Evolutionary conservation across 2,329 filamentous ascomycete genomes (phyloP).

Genomic region (Arthrobotrys megalospora): DNA sequence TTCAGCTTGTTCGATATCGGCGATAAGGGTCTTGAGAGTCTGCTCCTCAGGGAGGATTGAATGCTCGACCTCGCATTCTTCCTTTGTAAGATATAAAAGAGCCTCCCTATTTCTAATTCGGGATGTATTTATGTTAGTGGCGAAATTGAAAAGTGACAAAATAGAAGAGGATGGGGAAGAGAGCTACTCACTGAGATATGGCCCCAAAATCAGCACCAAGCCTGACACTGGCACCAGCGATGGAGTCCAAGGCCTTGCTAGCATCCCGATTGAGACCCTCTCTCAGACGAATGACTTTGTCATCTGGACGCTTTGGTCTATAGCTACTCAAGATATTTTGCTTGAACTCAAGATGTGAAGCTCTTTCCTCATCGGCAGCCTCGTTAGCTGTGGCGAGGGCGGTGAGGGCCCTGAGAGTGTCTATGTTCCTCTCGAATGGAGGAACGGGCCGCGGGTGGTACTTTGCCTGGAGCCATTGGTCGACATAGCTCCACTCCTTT

Average conservation of each 20-base stretch:
- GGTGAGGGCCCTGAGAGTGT: slow-evolving; percentile 83
- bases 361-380: slow-evolving; percentile 79
- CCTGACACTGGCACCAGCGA: slow-evolving; percentile 48
- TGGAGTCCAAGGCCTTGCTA: slow-evolving; percentile 41
- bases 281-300: slow-evolving; percentile 43
- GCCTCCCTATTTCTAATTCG: slow-evolving; percentile 32
- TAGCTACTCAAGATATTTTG: slow-evolving; percentile 74
- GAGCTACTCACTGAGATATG: slow-evolving; percentile 34
- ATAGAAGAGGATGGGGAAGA: neutral
- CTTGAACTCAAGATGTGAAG: slow-evolving; percentile 74
- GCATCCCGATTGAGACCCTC: slow-evolving; percentile 55
- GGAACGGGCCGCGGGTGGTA: slow-evolving; percentile 77
- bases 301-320: slow-evolving; percentile 61
- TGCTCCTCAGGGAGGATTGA: slow-evolving; percentile 73
- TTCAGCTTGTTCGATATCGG: slow-evolving; percentile 68
- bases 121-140: neutral
- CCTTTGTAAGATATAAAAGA: slow-evolving; percentile 73
- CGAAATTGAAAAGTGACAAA: neutral
- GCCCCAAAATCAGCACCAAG: slow-evolving; percentile 47
- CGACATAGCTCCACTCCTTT: slow-evolving; percentile 91
- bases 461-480: slow-evolving; percentile 83
- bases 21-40: slow-evolving; percentile 73
- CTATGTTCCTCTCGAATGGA: slow-evolving; percentile 86
- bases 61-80: slow-evolving; percentile 71
- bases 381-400: slow-evolving; percentile 83